Conservation (phyloP, 805 yeast species). For the Candida ponderosae region DNA sequence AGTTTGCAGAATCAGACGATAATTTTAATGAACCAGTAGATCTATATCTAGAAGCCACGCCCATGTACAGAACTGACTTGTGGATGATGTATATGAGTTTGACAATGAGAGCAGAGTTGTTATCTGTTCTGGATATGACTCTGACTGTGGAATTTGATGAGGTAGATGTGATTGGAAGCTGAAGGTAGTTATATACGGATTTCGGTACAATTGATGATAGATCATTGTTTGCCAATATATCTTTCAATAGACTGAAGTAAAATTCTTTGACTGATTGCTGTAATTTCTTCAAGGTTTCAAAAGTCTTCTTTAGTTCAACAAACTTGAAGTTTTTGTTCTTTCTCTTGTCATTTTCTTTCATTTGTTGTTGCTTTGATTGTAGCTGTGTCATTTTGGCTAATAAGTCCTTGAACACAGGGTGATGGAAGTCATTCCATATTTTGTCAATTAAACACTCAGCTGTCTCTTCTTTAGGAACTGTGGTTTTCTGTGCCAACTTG, state of each 20-base stretch:
- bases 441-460: constrained; percentile 34
- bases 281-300: constrained; percentile 43
- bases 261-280: constrained; percentile 39
- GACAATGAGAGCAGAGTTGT: constrained; percentile 7
- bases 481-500: constrained; percentile 6
- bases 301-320: constrained; percentile 51
- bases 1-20: too few relatives aligned
- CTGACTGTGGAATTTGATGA: too few relatives aligned
- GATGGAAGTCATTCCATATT: constrained; percentile 56
- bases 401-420: constrained; percentile 55
- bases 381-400: constrained; percentile 16
- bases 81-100: constrained; percentile 36
- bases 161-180: constrained; percentile 1
- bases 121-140: constrained; percentile 4
- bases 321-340: constrained; percentile 19
- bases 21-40: constrained; percentile 11
- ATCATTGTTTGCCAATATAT: constrained; percentile 31
- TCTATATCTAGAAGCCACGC: constrained; percentile 52
- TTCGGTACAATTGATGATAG: constrained; percentile 19
- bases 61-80: constrained; percentile 44
- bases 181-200: constrained; percentile 9
- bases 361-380: constrained; percentile 14
- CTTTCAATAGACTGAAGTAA: constrained; percentile 34
- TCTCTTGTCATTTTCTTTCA: constrained; percentile 11
- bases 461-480: constrained; percentile 1